Evolutionary conservation across 2,329 filamentous ascomycete species (phyloP).

Genomic region (Chaetomiaceae sp.): DNA sequence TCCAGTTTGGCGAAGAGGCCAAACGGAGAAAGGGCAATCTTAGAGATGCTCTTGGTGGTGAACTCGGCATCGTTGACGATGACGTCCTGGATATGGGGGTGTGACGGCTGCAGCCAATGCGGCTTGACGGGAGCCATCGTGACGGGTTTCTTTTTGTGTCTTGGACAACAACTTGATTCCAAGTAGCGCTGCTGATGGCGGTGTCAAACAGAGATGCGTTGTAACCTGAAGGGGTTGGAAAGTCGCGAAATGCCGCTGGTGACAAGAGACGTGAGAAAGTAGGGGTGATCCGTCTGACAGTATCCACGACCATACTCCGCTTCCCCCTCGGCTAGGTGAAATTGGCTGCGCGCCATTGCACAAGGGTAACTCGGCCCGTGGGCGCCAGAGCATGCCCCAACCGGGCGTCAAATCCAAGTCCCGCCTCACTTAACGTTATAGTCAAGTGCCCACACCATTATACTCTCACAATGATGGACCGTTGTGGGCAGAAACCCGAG

Average conservation of each 20-base stretch:
- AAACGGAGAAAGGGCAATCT: conserved; percentile 51
- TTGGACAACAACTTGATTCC: neutral
- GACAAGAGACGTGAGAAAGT: neutral
- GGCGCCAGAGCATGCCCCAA: too few species aligned
- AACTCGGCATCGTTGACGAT: conserved; percentile 48
- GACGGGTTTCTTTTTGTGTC: conserved; percentile 5
- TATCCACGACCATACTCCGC: conserved; percentile 2
- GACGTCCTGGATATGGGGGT: conserved; percentile 53
- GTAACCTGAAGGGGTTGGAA: neutral
- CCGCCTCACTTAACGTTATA: too few species aligned
- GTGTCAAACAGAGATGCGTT: neutral
- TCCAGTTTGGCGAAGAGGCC: conserved; percentile 60
- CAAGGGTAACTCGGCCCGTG: too few species aligned
- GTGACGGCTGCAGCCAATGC: conserved; percentile 55
- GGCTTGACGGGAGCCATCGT: conserved; percentile 46
- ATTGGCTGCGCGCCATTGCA: too few species aligned
- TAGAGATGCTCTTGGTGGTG: conserved; percentile 55
- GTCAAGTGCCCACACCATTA: too few species aligned
- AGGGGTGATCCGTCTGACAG: neutral
- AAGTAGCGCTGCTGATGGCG: neutral
- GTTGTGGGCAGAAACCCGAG: too few species aligned
- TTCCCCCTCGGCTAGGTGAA: too few species aligned
- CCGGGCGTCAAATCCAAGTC: too few species aligned
- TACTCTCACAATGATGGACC: too few species aligned
- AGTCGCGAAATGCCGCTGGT: neutral